Conservation (phyloP, 2,329 filamentous ascomycete genomes). For the Plectosphaerella plurivora region DNA sequence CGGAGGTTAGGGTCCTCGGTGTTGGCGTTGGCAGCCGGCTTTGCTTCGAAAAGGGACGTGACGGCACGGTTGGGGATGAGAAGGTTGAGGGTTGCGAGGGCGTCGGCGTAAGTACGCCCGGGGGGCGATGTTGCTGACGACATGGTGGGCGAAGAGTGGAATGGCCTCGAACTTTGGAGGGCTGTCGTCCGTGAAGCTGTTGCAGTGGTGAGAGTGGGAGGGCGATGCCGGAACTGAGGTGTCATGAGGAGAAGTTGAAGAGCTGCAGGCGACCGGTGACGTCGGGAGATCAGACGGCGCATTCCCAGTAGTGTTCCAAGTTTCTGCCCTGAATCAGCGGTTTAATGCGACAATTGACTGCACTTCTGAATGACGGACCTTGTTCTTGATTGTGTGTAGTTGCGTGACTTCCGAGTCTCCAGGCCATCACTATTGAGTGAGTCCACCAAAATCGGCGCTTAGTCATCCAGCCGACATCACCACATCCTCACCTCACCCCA, state of each 20-base stretch:
- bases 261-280: neutral
- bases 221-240: neutral
- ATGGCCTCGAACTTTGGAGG: too few species aligned
- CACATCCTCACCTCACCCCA: too few species aligned
- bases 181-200: too few species aligned
- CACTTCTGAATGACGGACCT: too few species aligned
- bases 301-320: too few species aligned
- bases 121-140: neutral
- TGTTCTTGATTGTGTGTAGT: too few species aligned
- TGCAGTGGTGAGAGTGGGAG: neutral
- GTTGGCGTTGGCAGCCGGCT: slow-evolving; percentile 36
- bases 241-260: neutral
- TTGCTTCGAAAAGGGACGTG: slow-evolving; percentile 10
- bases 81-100: slow-evolving; percentile 9
- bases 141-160: neutral
- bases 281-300: neutral
- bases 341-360: too few species aligned
- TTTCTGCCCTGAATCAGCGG: too few species aligned
- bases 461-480: too few species aligned
- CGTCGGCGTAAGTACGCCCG: slow-evolving; percentile 9
- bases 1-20: slow-evolving; percentile 57
- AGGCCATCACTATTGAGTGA: neutral
- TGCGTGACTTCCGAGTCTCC: too few species aligned
- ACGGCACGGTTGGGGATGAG: slow-evolving; percentile 12
- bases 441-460: too few species aligned